These are phyloP conservation scores for Exophiala sp. DNA, from an alignment of 2,329 filamentous ascomycete species.

Conservation along the genomic window DNA sequence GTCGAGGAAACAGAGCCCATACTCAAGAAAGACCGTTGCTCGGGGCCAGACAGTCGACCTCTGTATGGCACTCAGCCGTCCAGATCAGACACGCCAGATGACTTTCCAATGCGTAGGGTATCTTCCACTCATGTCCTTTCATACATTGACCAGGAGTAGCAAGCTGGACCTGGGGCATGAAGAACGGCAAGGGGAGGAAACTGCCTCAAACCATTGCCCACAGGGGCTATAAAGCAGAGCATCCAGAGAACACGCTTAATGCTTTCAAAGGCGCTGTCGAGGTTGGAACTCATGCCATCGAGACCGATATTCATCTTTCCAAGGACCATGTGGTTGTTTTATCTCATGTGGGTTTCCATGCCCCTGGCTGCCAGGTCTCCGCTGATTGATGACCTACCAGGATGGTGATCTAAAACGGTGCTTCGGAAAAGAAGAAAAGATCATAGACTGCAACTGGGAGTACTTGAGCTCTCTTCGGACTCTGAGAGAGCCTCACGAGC, in stretches of 20 bases:
- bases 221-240: constrained; percentile 57
- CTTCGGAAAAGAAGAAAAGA: constrained; percentile 66
- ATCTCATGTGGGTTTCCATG: constrained; percentile 57
- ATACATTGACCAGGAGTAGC: constrained; percentile 22
- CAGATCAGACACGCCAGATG: neutral
- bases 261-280: constrained; percentile 69
- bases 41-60: neutral
- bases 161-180: constrained; percentile 31
- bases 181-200: constrained; percentile 22
- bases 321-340: constrained; percentile 79
- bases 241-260: constrained; percentile 79
- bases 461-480: constrained; percentile 66
- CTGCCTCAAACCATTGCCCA: constrained; percentile 40
- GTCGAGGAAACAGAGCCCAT: constrained; percentile 3
- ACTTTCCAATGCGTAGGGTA: constrained; percentile 10
- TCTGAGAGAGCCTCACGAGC: constrained; percentile 58
- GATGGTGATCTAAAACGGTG: constrained; percentile 73
- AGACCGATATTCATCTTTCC: constrained; percentile 81
- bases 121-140: neutral
- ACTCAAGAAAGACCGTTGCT: constrained; percentile 3
- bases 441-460: constrained; percentile 70
- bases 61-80: neutral
- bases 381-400: constrained; percentile 43
- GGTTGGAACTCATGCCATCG: constrained; percentile 71
- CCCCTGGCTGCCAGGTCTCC: neutral